Conservation (phyloP, 1,284 basidiomycete species). For the Entoloma clypeatum region DNA sequence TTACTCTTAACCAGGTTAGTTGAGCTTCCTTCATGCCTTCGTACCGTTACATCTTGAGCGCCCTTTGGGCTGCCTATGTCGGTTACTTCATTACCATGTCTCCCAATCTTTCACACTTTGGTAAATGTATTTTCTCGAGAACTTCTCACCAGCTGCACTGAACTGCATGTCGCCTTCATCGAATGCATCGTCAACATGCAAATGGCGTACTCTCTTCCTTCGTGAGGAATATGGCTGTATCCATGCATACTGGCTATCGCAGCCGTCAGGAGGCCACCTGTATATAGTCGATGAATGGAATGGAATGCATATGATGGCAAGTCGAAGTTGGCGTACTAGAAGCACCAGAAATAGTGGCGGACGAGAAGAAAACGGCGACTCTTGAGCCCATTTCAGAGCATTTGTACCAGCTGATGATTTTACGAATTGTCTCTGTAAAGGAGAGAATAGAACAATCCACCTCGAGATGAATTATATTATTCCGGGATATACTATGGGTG, state of each 20-base stretch:
- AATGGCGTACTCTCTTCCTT: slow-evolving; percentile 55
- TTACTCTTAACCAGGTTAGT: no score
- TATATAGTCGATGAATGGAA: no score
- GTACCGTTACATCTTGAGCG: no score
- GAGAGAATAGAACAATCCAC: slow-evolving; percentile 32
- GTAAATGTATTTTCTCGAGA: slow-evolving; percentile 54
- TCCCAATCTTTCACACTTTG: slow-evolving; percentile 68
- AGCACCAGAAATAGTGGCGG: slow-evolving; percentile 65
- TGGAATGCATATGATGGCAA: slow-evolving; percentile 3
- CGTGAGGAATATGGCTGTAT: slow-evolving; percentile 69
- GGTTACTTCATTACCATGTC: no score
- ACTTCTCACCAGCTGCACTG: slow-evolving; percentile 67
- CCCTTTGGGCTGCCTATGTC: no score
- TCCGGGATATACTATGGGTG: slow-evolving; percentile 53
- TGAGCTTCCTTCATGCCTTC: no score
- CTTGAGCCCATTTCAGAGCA: slow-evolving; percentile 58
- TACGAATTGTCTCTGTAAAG: background rate
- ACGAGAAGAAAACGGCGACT: slow-evolving; percentile 63
- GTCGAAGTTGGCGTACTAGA: slow-evolving; percentile 48
- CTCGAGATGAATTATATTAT: slow-evolving; percentile 55
- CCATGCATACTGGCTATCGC: slow-evolving; percentile 69
- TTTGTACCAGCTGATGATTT: slow-evolving; percentile 48
- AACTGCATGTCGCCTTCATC: slow-evolving; percentile 60
- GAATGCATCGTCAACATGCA: slow-evolving; percentile 18
- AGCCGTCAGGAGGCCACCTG: slow-evolving; percentile 59